Percentiles rank a stretch among this genome's conserved stretches.
Evolutionary conservation across 805 yeast genomes (phyloP).

Genomic region (Metschnikowia lachancei): DNA sequence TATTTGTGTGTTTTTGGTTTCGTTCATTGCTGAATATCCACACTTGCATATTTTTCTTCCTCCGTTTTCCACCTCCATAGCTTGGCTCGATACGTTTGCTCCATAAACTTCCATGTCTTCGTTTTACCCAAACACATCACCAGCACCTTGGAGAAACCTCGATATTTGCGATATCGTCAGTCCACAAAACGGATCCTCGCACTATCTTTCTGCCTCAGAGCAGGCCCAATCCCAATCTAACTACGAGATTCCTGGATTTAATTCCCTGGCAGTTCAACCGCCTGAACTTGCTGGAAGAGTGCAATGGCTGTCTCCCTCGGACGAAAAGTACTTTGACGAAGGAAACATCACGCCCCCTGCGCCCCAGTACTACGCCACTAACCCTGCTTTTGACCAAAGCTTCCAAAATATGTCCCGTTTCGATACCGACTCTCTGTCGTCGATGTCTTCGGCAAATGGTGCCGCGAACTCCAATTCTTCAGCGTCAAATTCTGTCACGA

Average conservation of each 20-base stretch:
- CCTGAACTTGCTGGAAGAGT: background rate
- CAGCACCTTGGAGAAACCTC: constrained; percentile 1
- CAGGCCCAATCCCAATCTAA: background rate
- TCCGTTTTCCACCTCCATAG: too few relatives aligned
- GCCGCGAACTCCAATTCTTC: background rate
- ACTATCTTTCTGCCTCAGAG: too few relatives aligned
- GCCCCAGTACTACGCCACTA: background rate
- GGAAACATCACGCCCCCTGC: background rate
- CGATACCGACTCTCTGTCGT: constrained; percentile 11
- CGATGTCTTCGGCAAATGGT: constrained; percentile 7
- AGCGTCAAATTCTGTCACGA: too few relatives aligned
- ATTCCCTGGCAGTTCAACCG: constrained; percentile 2
- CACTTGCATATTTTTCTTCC: too few relatives aligned
- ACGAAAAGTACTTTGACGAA: constrained; percentile 1
- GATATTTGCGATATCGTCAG: constrained; percentile 12
- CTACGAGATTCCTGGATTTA: constrained; percentile 6
- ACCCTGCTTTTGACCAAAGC: background rate
- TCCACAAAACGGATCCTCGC: background rate
- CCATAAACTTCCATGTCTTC: constrained; percentile 6
- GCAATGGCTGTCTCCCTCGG: constrained; percentile 10
- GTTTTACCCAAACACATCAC: background rate
- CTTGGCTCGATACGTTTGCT: too few relatives aligned
- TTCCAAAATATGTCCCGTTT: background rate
- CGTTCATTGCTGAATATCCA: too few relatives aligned
- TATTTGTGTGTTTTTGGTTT: too few relatives aligned